Base-by-base conservation (phyloP, 163 green algal species). In the Chlorella variabilis region DNA sequence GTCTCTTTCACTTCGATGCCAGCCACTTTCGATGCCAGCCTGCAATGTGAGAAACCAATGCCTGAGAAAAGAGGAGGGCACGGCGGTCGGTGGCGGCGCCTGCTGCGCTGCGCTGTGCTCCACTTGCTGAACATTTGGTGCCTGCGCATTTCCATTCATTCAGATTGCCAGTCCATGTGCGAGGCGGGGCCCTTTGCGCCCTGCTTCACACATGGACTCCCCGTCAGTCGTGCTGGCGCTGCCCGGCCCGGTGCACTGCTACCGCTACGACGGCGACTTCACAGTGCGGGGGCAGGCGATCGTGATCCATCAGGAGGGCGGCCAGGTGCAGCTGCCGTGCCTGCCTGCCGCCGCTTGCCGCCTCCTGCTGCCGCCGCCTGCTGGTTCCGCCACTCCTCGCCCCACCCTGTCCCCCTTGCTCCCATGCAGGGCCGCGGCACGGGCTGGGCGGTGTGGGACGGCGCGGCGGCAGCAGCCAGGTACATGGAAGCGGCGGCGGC, bases 361-460 rank as follows among this genome's bases (percentile, higher is more conserved):
- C 51, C 9, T 33, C 4, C 11, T 23, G 65, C 34, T 54, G 18
- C 56, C 48, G 36, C 54, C 51, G 3, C 4, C 20, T 42, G 27
- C 34, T 21, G 17, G 3, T 39, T n/a, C 33, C 17, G 71, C 34
- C 4, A 49, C 49, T 6, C 33, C 49, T 42, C 34, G 71, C 49
- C 8, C 27, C 21, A 36, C 49, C 33, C 17, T 29, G 4, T 3
- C 31, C 18, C 4, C 15, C 3, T 54, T 31, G 33, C 49, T 33
- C 15, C 31, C n/a, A 38, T 29, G 15, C 61, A 80, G 71, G 78
- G 84, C n/a, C 67, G 78, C 8, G 78, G 84, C 49, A 88, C 84
- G 5, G 84, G 36, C 3, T 88, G 84, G 84, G 56, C 48, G 18
- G 84, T 88, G 11, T 88, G 84, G 84, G 84, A 85, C 27, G 84